These are phyloP conservation scores for Drechslerella coelobrocha DNA, from an alignment of 2,329 filamentous ascomycete genomes.

Conservation along the genomic window DNA sequence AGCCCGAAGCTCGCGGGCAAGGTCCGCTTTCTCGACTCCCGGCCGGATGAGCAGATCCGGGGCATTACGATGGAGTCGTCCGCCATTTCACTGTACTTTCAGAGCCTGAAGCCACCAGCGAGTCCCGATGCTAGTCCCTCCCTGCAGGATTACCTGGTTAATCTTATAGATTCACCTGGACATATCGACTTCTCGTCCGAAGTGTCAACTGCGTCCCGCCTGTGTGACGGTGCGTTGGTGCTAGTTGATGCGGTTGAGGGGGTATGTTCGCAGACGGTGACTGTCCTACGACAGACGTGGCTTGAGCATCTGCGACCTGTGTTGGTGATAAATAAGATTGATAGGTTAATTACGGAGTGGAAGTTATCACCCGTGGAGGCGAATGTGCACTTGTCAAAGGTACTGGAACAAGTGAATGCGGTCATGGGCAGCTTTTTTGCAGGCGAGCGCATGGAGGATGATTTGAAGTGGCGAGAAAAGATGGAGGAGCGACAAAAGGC, in stretches of 20 bases:
- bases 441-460: slow-evolving; percentile 97
- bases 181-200: slow-evolving; percentile 99
- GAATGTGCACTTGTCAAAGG: slow-evolving; percentile 83
- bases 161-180: slow-evolving; percentile 95
- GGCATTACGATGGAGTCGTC: slow-evolving; percentile 99
- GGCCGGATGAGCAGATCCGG: slow-evolving; percentile 91
- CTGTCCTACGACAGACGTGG: slow-evolving; percentile 93
- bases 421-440: slow-evolving; percentile 98
- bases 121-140: slow-evolving; percentile 30
- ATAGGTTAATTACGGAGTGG: slow-evolving; percentile 88
- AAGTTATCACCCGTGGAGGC: slow-evolving; percentile 92
- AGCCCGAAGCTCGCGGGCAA: slow-evolving; percentile 96
- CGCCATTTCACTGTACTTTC: slow-evolving; percentile 95
- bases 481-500: slow-evolving; percentile 84
- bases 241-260: slow-evolving; percentile 96
- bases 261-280: slow-evolving; percentile 98
- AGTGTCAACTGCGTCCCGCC: slow-evolving; percentile 89
- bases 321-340: slow-evolving; percentile 98
- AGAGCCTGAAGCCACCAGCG: slow-evolving; percentile 73
- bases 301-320: slow-evolving; percentile 93
- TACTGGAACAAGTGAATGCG: slow-evolving; percentile 95
- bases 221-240: slow-evolving; percentile 93
- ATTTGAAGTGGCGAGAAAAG: slow-evolving; percentile 90
- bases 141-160: slow-evolving; percentile 86
- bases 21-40: slow-evolving; percentile 94